Conservation (phyloP, 345 rosid species). For the Firmiana major region DNA sequence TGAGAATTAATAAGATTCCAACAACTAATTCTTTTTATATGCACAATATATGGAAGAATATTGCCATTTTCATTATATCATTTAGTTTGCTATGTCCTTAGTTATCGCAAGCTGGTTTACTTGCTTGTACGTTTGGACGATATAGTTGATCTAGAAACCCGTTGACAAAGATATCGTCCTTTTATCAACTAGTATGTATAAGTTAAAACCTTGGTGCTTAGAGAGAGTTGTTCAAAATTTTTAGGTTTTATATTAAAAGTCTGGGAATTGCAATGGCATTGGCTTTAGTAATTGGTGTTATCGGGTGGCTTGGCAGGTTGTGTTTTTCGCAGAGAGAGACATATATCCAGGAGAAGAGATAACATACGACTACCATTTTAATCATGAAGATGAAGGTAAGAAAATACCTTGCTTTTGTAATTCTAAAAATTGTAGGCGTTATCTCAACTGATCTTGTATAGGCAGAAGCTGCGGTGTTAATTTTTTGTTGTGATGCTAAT, state of each 20-base stretch:
- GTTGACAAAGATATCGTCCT: no score
- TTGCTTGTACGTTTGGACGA: neutral
- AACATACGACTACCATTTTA: conserved; percentile 57
- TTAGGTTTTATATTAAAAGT: neutral
- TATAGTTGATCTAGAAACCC: neutral
- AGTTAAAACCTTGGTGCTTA: neutral
- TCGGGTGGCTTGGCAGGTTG: conserved; percentile 41
- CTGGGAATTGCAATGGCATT: neutral
- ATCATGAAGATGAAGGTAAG: conserved; percentile 56
- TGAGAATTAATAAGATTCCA: neutral
- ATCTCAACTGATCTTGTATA: conserved; percentile 31
- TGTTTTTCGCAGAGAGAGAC: conserved; percentile 51
- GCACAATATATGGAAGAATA: no score
- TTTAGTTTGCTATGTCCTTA: neutral
- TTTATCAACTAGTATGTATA: neutral
- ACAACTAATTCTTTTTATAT: no score
- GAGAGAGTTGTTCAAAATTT: neutral
- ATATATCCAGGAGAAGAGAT: conserved; percentile 58
- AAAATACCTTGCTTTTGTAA: conserved; percentile 50
- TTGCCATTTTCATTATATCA: neutral
- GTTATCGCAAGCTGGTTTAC: neutral
- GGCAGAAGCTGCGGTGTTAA: neutral
- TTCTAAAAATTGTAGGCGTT: conserved; percentile 52
- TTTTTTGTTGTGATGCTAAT: neutral
- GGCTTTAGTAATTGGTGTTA: neutral